A percentile compares a stretch with the other conserved stretches of the same genome.
phyloP scores from a whole-genome alignment of 1,284 basidiomycete species.

The Apiotrichum laibachii region DNA sequence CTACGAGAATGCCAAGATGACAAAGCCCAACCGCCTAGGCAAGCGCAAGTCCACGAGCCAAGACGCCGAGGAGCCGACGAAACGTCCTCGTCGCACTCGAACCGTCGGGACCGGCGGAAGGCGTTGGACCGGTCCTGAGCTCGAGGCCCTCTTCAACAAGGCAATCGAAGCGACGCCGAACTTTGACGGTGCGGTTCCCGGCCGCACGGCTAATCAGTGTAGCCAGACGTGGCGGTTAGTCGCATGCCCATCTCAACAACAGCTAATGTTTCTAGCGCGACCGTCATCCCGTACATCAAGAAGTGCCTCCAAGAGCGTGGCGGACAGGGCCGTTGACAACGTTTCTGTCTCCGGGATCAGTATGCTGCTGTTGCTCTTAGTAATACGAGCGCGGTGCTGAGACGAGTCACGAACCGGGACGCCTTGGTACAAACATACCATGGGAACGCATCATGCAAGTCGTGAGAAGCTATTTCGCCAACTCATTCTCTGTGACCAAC shows the following conservation, averaged over 20 bases:
- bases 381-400: too few species aligned
- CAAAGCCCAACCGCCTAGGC: too few species aligned
- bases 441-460: too few species aligned
- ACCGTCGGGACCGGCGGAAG: neutral
- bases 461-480: too few species aligned
- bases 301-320: neutral
- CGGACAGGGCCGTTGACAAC: neutral
- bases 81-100: neutral
- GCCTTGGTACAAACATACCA: too few species aligned
- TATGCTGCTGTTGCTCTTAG: too few species aligned
- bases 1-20: too few species aligned
- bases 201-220: conserved; percentile 13
- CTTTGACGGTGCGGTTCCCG: conserved; percentile 2
- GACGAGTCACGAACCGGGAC: too few species aligned
- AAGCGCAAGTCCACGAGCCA: neutral
- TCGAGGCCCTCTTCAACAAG: neutral
- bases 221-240: conserved; percentile 15
- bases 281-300: neutral
- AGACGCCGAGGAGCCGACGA: neutral
- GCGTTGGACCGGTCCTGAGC: neutral
- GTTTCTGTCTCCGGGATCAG: too few species aligned
- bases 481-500: too few species aligned
- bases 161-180: neutral
- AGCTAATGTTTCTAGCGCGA: too few species aligned
- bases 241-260: too few species aligned